Evolutionary conservation across 2,329 filamentous ascomycete species (phyloP).

Genomic region (Botrytis galanthina): DNA sequence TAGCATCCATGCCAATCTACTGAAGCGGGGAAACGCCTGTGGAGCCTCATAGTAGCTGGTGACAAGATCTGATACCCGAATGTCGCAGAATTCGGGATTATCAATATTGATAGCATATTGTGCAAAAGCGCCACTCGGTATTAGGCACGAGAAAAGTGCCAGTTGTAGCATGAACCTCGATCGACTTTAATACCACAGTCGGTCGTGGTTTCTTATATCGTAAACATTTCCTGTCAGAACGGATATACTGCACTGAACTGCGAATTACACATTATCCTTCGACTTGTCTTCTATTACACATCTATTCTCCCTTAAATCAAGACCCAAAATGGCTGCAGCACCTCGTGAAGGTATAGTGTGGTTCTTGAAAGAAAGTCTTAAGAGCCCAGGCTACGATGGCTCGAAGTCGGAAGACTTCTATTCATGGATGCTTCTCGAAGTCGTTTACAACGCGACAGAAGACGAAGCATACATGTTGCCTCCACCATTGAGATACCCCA

Average conservation of each 20-base stretch:
- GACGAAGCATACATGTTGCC: not conserved
- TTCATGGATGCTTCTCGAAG: conserved; percentile 10
- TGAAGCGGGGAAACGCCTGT: too few species aligned
- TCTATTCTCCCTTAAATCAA: too few species aligned
- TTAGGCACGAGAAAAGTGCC: not conserved
- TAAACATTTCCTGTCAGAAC: not conserved
- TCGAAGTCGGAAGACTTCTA: conserved; percentile 1
- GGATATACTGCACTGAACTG: too few species aligned
- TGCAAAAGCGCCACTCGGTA: not conserved
- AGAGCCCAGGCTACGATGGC: conserved; percentile 4
- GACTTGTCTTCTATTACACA: not conserved
- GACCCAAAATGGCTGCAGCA: conserved; percentile 2
- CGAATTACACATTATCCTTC: too few species aligned
- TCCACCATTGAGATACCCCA: not conserved
- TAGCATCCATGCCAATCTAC: too few species aligned
- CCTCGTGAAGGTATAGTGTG: not conserved
- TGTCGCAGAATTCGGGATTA: too few species aligned
- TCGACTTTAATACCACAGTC: not conserved
- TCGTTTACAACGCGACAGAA: conserved; percentile 1
- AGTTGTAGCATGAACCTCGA: not conserved
- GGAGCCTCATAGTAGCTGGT: too few species aligned
- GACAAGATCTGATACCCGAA: too few species aligned
- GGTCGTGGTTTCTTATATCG: not conserved
- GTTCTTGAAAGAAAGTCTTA: conserved; percentile 13
- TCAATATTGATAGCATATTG: not conserved